Base-by-base conservation (phyloP, 139 green algal species). In the Yamagishiella unicocca region DNA sequence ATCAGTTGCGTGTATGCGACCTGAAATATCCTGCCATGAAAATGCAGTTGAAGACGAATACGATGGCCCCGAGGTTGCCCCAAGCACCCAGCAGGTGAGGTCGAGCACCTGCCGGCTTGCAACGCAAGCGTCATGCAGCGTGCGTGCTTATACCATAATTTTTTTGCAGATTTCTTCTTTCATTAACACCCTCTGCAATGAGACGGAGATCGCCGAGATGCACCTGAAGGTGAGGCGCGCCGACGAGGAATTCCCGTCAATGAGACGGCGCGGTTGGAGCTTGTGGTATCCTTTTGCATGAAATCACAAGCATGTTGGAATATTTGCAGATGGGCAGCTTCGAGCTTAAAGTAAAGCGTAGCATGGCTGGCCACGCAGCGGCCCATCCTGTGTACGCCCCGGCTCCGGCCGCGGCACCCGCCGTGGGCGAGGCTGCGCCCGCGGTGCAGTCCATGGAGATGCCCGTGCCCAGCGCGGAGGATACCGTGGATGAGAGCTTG, bases 151-250 rank as follows among this genome's bases (percentile, higher is more conserved):
- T 12, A 17, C 50, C 50, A 12, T 58, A 58, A 12, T 58, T 58
- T 17, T 58, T 12, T 58, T 19, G 43, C 92, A 98, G 94, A 95
- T 98, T 21, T 87, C 96, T 64, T 70, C 87, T 2, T 84, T 98
- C 35, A 84, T 98, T 71, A 89, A 89, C 33, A 93, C 94, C 6
- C 79, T 98, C 2, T 96, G 95, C 70, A 90, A 95, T 31, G 94
- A 98, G 61, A 98, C 96, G 14, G 94, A 97, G 35, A 95, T 98
- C 71, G 95, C 94, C 12, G 93, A 98, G 88, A 73, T 98, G 71
- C 83, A 97, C n/a, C 85, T 98, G 6, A 92, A 98, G 93, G 93
- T 96, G 67, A 54, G 76, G 7, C 40, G 38, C 67, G 35, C 67
- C 31, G 67, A 21, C 58, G 17, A 14, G 14, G 50, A 58, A 58